These are phyloP conservation scores for Pseudogymnoascus destructans DNA, from an alignment of 2,329 filamentous ascomycete species.

Conservation along the genomic window DNA sequence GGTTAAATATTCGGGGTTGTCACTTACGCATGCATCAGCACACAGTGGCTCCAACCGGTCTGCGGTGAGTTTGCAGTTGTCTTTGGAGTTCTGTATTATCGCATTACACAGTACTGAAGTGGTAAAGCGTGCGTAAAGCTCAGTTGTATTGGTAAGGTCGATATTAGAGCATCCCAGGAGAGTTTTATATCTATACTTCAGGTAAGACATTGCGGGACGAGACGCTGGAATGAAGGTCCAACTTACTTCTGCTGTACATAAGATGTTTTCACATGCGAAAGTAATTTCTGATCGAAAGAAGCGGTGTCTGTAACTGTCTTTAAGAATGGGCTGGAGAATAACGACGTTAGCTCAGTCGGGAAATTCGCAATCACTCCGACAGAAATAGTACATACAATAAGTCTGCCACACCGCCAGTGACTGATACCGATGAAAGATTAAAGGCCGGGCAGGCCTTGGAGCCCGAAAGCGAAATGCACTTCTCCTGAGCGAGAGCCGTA, in stretches of 20 bases:
- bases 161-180: conserved; percentile 70
- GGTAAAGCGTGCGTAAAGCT: conserved; percentile 86
- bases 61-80: conserved; percentile 51
- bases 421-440: conserved; percentile 54
- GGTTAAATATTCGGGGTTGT: conserved; percentile 9
- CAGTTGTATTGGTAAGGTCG: conserved; percentile 62
- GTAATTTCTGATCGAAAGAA: conserved; percentile 66
- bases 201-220: conserved; percentile 21
- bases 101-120: conserved; percentile 86
- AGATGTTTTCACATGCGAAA: conserved; percentile 55
- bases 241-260: conserved; percentile 70
- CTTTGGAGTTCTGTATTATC: conserved; percentile 78
- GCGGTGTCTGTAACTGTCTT: conserved; percentile 60
- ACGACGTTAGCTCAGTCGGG: background rate
- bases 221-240: background rate
- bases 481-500: conserved; percentile 21
- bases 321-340: conserved; percentile 62
- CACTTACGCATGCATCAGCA: conserved; percentile 71
- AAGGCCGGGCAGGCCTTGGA: conserved; percentile 65
- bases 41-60: conserved; percentile 62
- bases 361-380: background rate
- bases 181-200: conserved; percentile 54
- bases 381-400: conserved; percentile 11
- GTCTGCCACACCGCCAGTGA: conserved; percentile 12
- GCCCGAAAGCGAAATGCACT: conserved; percentile 54